phyloP scores from a whole-genome alignment of 805 yeast genomes.

The Yarrowia sp. region DNA sequence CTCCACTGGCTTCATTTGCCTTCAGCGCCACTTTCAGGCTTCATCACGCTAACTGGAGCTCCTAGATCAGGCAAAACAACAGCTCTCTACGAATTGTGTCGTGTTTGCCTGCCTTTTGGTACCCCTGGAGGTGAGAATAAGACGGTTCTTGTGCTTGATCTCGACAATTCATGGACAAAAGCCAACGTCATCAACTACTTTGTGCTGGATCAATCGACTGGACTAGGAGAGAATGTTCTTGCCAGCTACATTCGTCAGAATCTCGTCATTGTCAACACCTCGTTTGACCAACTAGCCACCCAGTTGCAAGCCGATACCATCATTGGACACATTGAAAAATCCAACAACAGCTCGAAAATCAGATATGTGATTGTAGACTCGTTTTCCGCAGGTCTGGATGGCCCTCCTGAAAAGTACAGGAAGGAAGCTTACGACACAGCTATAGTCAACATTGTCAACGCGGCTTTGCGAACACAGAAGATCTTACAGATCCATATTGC shows the following conservation, averaged over 20 bases:
- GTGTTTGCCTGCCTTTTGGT: conserved; percentile 14
- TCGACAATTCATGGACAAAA: conserved; percentile 4
- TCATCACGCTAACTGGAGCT: conserved; percentile 14
- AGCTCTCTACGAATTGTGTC: conserved; percentile 25
- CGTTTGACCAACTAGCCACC: neutral
- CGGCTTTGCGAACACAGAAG: conserved; percentile 7
- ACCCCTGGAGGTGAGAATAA: conserved; percentile 27
- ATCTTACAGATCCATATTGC: conserved; percentile 19
- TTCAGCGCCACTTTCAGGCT: neutral
- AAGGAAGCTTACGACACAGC: neutral
- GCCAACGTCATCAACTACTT: conserved; percentile 21
- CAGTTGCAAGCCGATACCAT: conserved; percentile 1
- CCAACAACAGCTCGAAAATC: conserved; percentile 18
- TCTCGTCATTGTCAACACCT: conserved; percentile 14
- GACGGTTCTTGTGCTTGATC: conserved; percentile 15
- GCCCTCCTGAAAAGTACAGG: neutral
- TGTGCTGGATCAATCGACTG: conserved; percentile 25
- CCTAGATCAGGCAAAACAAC: conserved; percentile 27
- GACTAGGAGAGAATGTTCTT: conserved; percentile 6
- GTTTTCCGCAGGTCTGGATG: conserved; percentile 3
- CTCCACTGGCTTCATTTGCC: conserved; percentile 20
- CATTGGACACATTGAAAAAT: conserved; percentile 8
- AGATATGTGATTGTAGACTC: conserved; percentile 24
- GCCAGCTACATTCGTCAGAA: conserved; percentile 12
- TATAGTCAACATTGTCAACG: neutral